Percentiles rank a stretch among this genome's conserved stretches.
Conservation (phyloP, 495 filamentous ascomycete species). For the Letharia lupina region DNA sequence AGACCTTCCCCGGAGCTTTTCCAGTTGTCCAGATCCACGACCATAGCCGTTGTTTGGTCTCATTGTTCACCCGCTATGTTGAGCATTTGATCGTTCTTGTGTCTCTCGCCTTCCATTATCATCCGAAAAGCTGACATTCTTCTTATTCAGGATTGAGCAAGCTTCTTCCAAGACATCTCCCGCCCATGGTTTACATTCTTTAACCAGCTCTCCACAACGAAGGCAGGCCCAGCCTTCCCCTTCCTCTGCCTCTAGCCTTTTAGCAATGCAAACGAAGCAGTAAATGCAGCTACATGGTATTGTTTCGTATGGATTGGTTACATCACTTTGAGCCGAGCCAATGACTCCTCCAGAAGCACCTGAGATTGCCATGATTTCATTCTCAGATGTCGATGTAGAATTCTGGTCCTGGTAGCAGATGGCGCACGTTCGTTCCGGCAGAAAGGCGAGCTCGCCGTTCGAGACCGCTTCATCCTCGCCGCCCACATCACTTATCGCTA, state of each 20-base stretch:
- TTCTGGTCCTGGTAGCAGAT: constrained; percentile 95
- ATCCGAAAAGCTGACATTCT: constrained; percentile 63
- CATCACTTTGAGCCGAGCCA: constrained; percentile 84
- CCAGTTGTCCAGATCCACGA: background rate
- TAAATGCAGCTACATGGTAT: constrained; percentile 89
- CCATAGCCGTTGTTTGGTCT: background rate
- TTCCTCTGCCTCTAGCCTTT: constrained; percentile 81
- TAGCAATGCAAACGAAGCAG: constrained; percentile 95
- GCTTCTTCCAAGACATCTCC: constrained; percentile 69
- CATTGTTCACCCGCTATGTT: background rate
- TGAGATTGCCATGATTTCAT: constrained; percentile 52
- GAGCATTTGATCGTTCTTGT: background rate
- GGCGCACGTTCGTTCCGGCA: constrained; percentile 93
- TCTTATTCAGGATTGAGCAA: constrained; percentile 43
- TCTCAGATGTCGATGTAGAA: constrained; percentile 54
- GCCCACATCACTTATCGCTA: constrained; percentile 44
- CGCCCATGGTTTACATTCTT: constrained; percentile 86
- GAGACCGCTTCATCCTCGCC: constrained; percentile 37
- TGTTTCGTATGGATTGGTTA: constrained; percentile 93
- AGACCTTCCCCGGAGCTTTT: background rate
- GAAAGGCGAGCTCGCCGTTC: constrained; percentile 62
- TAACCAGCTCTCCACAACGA: constrained; percentile 75
- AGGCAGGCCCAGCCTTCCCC: constrained; percentile 96
- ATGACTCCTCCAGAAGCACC: constrained; percentile 61
- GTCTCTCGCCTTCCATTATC: constrained; percentile 31